Base-by-base conservation (phyloP, 1,139 yeast species). In the Geotrichum carabidarum region DNA sequence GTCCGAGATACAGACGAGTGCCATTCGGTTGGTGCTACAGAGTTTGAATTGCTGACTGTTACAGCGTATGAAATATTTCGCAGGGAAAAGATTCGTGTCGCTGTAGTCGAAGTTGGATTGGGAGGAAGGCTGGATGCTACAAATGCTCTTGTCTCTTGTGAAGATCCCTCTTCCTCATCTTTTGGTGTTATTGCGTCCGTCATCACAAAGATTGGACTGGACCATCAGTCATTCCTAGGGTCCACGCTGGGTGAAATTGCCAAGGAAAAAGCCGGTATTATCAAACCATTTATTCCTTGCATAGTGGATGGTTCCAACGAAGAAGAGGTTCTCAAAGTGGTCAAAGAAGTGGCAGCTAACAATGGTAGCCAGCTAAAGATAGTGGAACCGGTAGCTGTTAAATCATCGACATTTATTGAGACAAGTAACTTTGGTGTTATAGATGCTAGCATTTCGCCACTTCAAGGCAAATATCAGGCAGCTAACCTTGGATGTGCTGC, bases 81-180 rank as follows among this genome's bases (percentile, higher is more conserved):
- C 48, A 65, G 77, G 8, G 77, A 77, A 49, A 70, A 75, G 11
- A 85, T 89, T 1, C 82, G 83, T 37, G 71, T 86, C 59, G 96
- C 95, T 0, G 80, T 90, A 0, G 71, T 91, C 35, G 98, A 91
- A 66, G 96, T 89, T 2, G 98, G 98, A 0, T 73, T 91, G 6
- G 98, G 98, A 1, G 98, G 98, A 0, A 68, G 87, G 43, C 68
- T 83, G 38, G 98, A 91, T 70, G 90, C 97, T 1, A 91, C 98
- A 0, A 91, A 91, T 71, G 87, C 83, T 59, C 53, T 78, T 53
- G 48, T 64, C 56, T 44, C 67, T 1, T 55, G 61, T 43, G 56
- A 59, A 12, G 58, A 58, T n/a, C 62, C 45, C 8, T 17, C 27
- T 15, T 32, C 38, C 4, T n/a, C 36, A 14, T 8, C 31, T 8